Conservation (phyloP, 108 stramenopile species). For the Chaetoceros tenuissimus region DNA sequence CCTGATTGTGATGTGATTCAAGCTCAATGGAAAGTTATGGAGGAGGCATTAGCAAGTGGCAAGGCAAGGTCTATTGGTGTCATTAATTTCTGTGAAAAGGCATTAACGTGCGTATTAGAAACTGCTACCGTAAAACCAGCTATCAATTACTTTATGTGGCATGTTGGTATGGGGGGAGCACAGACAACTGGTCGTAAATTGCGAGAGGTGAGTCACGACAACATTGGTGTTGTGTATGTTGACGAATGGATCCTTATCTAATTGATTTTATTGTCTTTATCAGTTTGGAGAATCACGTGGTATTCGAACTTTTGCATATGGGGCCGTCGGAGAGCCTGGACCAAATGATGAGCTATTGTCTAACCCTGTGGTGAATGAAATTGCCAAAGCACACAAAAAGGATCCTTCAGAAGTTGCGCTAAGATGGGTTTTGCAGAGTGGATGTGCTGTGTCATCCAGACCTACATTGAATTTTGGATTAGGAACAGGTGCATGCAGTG, state of each 20-base stretch:
- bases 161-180: too few relatives aligned
- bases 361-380: conserved; percentile 17
- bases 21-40: conserved; percentile 43
- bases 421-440: conserved; percentile 39
- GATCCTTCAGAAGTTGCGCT: conserved; percentile 36
- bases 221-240: too few relatives aligned
- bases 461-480: conserved; percentile 36
- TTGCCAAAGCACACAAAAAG: conserved; percentile 10
- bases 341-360: conserved; percentile 23
- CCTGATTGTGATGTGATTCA: conserved; percentile 37
- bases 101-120: conserved; percentile 23
- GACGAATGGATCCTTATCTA: too few relatives aligned
- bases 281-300: conserved; percentile 23
- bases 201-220: too few relatives aligned
- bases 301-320: conserved; percentile 47
- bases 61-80: conserved; percentile 35
- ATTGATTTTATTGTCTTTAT: conserved; percentile 25
- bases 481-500: conserved; percentile 9
- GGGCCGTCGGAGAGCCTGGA: conserved; percentile 36
- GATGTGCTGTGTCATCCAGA: conserved; percentile 23
- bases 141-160: conserved; percentile 41
- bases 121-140: conserved; percentile 35
- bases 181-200: too few relatives aligned
- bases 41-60: conserved; percentile 29
- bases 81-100: conserved; percentile 35